Evolutionary conservation across 441 rosid genomes (phyloP), one percentile per base, ranked within the genome.

Genomic region (Adansonia grandidieri): DNA sequence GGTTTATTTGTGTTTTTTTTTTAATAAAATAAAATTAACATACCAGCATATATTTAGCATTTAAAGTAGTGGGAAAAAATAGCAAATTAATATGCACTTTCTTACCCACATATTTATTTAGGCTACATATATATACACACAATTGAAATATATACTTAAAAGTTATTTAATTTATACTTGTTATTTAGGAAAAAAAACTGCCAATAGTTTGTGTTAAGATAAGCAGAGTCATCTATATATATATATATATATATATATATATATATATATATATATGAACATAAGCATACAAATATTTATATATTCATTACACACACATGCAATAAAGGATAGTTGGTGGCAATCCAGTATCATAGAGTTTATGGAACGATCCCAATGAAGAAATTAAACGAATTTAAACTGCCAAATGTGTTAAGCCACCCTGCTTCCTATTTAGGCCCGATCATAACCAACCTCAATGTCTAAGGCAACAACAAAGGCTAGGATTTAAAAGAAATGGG

Each of bases 231-330:
- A 24, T 28, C 15, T 9, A 70, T 24, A 19, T 19, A 6, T 9
- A 20, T 9, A 6, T 24, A 24, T 19, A 58, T 20, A 53, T 20
- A 58, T 20, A 58, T 8, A 6, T 9, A 6, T 24, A 24, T 19
- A 58, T 20, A 53, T 20, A 58, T 20, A 58, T 8, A 6, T 9
- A 20, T 9, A 17, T 19, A 45, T 17, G 14, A 48, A 71, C 47
- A 50, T 9, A 53, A 71, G 48, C 48, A 53, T 32, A 32, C 53
- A 68, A 45, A 68, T 47, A 68, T 68, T 68, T 68, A 66, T 17
- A 11, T 47, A 17, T 19, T 32, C 14, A 37, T 53, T 6, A 73
- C 14, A 62, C 44, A 10, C 28, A 60, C 6, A 60, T 19, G 13
- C 14, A 56, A 56, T 56, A n/a, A 3, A 56, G 7, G 19, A 13